Evolutionary conservation across 352 stramenopile genomes (phyloP).

Genomic region (Globisporangium cystogenes): DNA sequence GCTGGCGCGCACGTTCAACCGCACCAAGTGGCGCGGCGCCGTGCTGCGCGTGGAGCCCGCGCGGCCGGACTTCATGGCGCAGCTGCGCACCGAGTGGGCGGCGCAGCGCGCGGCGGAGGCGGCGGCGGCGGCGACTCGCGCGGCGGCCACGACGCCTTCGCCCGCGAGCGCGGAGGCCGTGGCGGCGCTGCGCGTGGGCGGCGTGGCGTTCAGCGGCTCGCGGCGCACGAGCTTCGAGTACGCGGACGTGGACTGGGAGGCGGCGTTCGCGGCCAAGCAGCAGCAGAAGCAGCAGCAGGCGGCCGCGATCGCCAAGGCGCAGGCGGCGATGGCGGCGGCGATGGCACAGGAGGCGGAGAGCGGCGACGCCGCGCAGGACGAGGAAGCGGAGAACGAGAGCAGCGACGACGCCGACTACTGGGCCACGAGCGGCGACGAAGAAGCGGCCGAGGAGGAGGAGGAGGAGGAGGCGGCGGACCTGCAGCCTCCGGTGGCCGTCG

Average conservation of each 20-base stretch:
- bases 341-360: neutral
- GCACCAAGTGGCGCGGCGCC: constrained; percentile 65
- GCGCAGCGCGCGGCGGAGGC: constrained; percentile 4
- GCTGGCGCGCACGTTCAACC: constrained; percentile 60
- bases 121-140: constrained; percentile 25
- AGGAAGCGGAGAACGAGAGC: constrained; percentile 6
- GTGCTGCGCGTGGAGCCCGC: constrained; percentile 58
- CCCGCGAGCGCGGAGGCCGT: neutral
- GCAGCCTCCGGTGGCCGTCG: constrained; percentile 7
- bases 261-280: constrained; percentile 2
- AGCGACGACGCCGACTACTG: constrained; percentile 15
- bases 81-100: constrained; percentile 38
- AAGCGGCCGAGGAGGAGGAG: neutral
- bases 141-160: constrained; percentile 5
- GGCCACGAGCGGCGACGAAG: constrained; percentile 10
- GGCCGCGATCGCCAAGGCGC: neutral
- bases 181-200: constrained; percentile 13
- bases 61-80: constrained; percentile 36
- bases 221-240: constrained; percentile 21
- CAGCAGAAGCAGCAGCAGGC: neutral
- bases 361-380: constrained; percentile 13
- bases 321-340: neutral
- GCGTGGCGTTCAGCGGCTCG: constrained; percentile 21
- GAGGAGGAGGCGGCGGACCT: no score
- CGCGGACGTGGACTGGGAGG: constrained; percentile 7